Evolutionary conservation across 2,329 filamentous ascomycete species (phyloP).

Genomic region (Zymoseptoria crescenta): DNA sequence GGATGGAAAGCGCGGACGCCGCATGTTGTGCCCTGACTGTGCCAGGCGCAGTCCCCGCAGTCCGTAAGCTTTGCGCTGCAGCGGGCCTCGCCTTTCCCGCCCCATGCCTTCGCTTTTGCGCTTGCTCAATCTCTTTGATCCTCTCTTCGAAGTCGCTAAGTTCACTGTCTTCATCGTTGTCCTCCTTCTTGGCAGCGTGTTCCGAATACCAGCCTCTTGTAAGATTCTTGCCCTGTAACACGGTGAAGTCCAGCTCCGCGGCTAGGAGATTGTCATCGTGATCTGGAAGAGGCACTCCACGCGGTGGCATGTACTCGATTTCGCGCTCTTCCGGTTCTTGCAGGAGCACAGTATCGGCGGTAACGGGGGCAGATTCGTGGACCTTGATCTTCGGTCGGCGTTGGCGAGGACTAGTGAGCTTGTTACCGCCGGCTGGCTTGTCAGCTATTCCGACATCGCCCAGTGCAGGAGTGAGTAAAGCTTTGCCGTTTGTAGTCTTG

Average conservation of each 20-base stretch:
- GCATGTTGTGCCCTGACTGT: constrained; percentile 48
- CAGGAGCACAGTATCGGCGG: constrained; percentile 13
- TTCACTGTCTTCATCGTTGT: constrained; percentile 48
- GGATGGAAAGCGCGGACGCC: constrained; percentile 34
- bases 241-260: constrained; percentile 20
- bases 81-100: constrained; percentile 17
- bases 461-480: constrained; percentile 53
- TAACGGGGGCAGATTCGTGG: constrained; percentile 41
- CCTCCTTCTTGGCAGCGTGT: constrained; percentile 48
- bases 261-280: constrained; percentile 25
- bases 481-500: constrained; percentile 95
- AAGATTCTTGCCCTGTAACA: constrained; percentile 46
- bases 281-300: constrained; percentile 42
- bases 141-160: constrained; percentile 61
- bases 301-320: constrained; percentile 83
- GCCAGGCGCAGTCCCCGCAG: constrained; percentile 33
- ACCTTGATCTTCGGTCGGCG: constrained; percentile 52
- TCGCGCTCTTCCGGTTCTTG: constrained; percentile 53
- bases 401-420: constrained; percentile 52
- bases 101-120: constrained; percentile 17
- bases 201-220: constrained; percentile 44
- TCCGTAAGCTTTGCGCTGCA: not conserved
- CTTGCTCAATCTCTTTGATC: constrained; percentile 16
- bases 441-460: constrained; percentile 45
- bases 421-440: constrained; percentile 26